Evolutionary conservation across 257 asterid species (phyloP).

Genomic region (Gentiana dahurica): DNA sequence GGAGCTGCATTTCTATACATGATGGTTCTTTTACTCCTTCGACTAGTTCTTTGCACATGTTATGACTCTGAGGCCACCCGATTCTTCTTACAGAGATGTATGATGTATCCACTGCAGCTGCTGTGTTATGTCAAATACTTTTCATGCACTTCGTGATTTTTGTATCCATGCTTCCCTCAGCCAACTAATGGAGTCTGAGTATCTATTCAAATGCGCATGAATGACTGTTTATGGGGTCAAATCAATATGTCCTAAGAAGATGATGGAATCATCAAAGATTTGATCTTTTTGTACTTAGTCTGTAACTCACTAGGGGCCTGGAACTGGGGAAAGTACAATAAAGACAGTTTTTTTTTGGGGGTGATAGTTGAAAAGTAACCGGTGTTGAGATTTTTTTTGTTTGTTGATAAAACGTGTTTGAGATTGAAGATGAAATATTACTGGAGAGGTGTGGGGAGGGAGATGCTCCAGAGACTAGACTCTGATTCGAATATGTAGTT

Average conservation of each 20-base stretch:
- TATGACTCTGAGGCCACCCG: slow-evolving; percentile 47
- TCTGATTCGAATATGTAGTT: slow-evolving; percentile 46
- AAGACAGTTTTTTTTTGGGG: too few species aligned
- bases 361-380: slow-evolving; percentile 9
- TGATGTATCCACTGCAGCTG: slow-evolving; percentile 45
- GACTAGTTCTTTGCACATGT: slow-evolving; percentile 43
- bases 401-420: slow-evolving; percentile 25
- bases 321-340: too few species aligned
- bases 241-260: too few species aligned
- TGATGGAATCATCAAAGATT: too few species aligned
- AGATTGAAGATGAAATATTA: slow-evolving; percentile 51
- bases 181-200: slow-evolving; percentile 18
- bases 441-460: slow-evolving; percentile 36
- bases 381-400: slow-evolving; percentile 25
- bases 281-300: too few species aligned
- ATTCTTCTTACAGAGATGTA: slow-evolving; percentile 49
- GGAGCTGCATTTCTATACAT: slow-evolving; percentile 53
- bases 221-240: too few species aligned
- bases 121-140: slow-evolving; percentile 51
- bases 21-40: slow-evolving; percentile 43
- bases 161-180: slow-evolving; percentile 47
- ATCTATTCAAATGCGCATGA: too few species aligned
- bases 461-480: slow-evolving; percentile 39
- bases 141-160: slow-evolving; percentile 47
- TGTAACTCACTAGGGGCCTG: too few species aligned